Base-by-base conservation (phyloP, 495 filamentous ascomycete species). In the Aspergillus ostianus region DNA sequence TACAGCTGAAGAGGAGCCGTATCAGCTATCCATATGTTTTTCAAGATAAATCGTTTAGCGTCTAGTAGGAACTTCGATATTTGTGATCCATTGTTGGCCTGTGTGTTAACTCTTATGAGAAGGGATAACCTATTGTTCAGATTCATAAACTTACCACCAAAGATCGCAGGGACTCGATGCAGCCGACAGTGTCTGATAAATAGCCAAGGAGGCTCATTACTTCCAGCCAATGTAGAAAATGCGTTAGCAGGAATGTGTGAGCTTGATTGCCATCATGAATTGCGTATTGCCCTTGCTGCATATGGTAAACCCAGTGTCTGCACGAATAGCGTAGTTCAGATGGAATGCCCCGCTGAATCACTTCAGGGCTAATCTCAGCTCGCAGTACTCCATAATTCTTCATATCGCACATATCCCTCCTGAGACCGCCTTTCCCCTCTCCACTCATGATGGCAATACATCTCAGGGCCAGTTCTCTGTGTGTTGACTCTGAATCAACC, bases 141-240 rank as follows among this genome's bases (percentile, higher is more conserved):
- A 48, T 32, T 36, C 12, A 36, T 18, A 48, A 26, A 53, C 49
- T 29, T 49, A 57, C 54, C 36, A 54, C 23, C 15, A 59, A 17
- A 19, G 49, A 64, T 21, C 56, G 51, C 19, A 62, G 27, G 0
- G 8, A 44, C 1, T 47, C 23, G 0, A 63, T 56, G 0, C 13
- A 19, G 6, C 10, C 20, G 15, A 67, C 18, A 32, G 68, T 54
- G 23, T 72, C 67, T 7, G 68, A 68, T 26, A 69, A 46, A 18
- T 19, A 30, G 9, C 73, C 69, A 13, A 81, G 9, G n/a, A 81
- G 60, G 55, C 70, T 64, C 55, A 79, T 63, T 27, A 64, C 74
- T 63, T 82, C 75, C 6, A 82, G 29, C 77, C 72, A 80, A 63
- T 74, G 69, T 51, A 84, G 73, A 44, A 84, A 71, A 64, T 82